Evolutionary conservation across 2,329 filamentous ascomycete genomes (phyloP).

Genomic region (Cucurbitaria berberidis): DNA sequence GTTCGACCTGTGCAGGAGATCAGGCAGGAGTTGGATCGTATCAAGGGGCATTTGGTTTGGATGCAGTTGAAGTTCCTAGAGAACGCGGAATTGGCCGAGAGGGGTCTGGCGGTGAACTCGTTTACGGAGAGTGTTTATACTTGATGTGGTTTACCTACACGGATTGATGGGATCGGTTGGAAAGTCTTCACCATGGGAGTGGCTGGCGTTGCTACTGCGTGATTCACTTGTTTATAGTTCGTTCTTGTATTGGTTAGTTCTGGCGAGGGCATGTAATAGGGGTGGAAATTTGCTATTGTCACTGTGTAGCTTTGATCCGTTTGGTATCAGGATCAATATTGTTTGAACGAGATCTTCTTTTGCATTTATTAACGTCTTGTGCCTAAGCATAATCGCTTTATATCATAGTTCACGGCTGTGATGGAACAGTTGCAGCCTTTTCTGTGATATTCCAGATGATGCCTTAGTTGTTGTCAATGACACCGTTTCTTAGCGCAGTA

Average conservation of each 20-base stretch:
- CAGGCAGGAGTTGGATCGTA: constrained; percentile 74
- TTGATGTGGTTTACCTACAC: constrained; percentile 4
- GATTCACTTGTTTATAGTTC: not conserved
- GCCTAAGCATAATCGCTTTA: too few species aligned
- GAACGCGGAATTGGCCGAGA: constrained; percentile 88
- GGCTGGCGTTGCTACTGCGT: not conserved
- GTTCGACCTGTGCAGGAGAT: constrained; percentile 70
- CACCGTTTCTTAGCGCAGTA: too few species aligned
- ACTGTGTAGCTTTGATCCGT: not conserved
- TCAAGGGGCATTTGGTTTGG: constrained; percentile 91
- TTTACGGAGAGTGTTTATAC: constrained; percentile 89
- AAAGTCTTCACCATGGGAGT: not conserved
- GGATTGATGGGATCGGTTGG: not conserved
- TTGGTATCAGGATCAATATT: not conserved
- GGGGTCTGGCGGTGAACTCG: constrained; percentile 82
- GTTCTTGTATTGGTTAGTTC: not conserved
- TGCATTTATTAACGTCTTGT: too few species aligned
- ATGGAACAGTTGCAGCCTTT: too few species aligned
- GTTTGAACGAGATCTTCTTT: too few species aligned
- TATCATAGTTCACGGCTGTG: too few species aligned
- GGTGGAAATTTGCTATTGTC: not conserved
- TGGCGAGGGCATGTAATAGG: not conserved
- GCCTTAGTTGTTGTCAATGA: too few species aligned
- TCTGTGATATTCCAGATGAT: too few species aligned
- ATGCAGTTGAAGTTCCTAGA: constrained; percentile 89